These are phyloP conservation scores for Russula virescens DNA, from an alignment of 768 basidiomycete species.

Conservation along the genomic window DNA sequence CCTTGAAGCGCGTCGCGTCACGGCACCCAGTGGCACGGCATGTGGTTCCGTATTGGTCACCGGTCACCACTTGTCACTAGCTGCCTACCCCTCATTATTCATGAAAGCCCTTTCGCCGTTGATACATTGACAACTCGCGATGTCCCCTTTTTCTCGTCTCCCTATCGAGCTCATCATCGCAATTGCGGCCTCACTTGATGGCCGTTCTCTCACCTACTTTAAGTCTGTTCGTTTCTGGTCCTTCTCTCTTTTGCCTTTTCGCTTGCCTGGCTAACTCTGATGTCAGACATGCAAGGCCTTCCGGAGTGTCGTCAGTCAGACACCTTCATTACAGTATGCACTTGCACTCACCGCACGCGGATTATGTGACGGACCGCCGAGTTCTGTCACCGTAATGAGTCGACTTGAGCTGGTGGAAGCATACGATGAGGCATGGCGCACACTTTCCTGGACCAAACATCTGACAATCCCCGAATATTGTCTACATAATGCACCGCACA, in stretches of 20 bases:
- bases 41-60: too few relatives aligned
- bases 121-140: too few relatives aligned
- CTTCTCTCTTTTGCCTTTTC: not conserved
- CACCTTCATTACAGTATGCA: not conserved
- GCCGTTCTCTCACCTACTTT: not conserved
- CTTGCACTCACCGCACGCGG: not conserved
- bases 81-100: too few relatives aligned
- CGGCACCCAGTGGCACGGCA: too few relatives aligned
- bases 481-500: too few relatives aligned
- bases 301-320: not conserved
- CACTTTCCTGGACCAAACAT: not conserved
- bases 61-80: too few relatives aligned
- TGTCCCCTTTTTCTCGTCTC: too few relatives aligned
- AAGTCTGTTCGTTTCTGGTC: not conserved
- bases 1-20: too few relatives aligned
- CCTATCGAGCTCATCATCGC: not conserved
- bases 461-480: not conserved
- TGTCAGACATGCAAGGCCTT: not conserved
- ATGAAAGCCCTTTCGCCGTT: too few relatives aligned
- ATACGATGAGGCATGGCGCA: slow-evolving; percentile 2
- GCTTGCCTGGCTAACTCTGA: not conserved
- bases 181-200: not conserved
- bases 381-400: not conserved
- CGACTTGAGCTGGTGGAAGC: not conserved
- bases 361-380: slow-evolving; percentile 2